Conservation (phyloP, 2,329 filamentous ascomycete species). For the Aspergillus terreus region DNA sequence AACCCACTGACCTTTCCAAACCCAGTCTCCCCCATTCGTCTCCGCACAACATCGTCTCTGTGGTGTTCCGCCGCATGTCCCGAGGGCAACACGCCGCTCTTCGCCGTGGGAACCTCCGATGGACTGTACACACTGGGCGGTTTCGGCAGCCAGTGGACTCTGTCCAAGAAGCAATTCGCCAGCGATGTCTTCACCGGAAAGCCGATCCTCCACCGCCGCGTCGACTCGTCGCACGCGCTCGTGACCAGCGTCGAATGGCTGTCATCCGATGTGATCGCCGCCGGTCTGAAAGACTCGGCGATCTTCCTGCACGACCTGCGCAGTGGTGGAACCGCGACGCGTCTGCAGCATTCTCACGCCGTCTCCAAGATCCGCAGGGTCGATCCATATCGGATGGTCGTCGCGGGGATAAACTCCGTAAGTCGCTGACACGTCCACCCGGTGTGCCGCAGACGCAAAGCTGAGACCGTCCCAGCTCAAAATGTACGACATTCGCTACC, state of each 20-base stretch:
- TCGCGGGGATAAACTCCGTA: slow-evolving; percentile 31
- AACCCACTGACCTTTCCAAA: background rate
- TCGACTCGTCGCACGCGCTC: slow-evolving; percentile 24
- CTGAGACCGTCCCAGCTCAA: slow-evolving; percentile 25
- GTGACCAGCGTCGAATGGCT: slow-evolving; percentile 39
- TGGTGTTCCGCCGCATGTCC: slow-evolving; percentile 38
- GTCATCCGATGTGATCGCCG: slow-evolving; percentile 31
- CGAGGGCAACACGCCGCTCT: slow-evolving; percentile 23
- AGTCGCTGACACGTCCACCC: slow-evolving; percentile 1
- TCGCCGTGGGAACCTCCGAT: slow-evolving; percentile 37
- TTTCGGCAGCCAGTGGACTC: slow-evolving; percentile 23
- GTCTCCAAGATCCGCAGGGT: slow-evolving; percentile 34
- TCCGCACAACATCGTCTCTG: slow-evolving; percentile 25
- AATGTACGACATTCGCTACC: slow-evolving; percentile 41
- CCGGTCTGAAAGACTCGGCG: slow-evolving; percentile 31
- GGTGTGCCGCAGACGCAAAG: background rate
- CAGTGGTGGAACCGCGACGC: slow-evolving; percentile 26
- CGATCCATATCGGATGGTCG: slow-evolving; percentile 33
- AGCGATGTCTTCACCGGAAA: slow-evolving; percentile 12
- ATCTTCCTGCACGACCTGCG: slow-evolving; percentile 36
- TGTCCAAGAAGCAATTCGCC: slow-evolving; percentile 26
- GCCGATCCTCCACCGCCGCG: slow-evolving; percentile 13
- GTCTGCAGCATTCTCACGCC: slow-evolving; percentile 32
- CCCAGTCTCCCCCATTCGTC: slow-evolving; percentile 25
- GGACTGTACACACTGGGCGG: slow-evolving; percentile 33